Evolutionary conservation across 1,284 basidiomycete species (phyloP), one percentile per base, ranked within the genome.

Genomic region (Ganoderma lucidum): DNA sequence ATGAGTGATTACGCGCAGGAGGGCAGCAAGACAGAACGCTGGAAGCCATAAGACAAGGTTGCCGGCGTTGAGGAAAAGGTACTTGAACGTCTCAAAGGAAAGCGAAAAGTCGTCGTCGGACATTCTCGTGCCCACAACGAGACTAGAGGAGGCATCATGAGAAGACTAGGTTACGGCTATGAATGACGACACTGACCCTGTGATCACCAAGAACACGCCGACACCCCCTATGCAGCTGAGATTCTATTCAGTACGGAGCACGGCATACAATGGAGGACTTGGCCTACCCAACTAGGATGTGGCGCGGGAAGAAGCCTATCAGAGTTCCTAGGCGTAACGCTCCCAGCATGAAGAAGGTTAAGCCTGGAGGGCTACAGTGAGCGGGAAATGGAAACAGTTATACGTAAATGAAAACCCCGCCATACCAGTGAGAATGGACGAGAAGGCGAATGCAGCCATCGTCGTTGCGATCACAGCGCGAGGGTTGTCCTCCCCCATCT

Each of bases 241-340:
- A 4, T 10, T 39, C 12, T n/a, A 28, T 9, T 44, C 15, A 62
- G 28, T n/a, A 48, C 9, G 30, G 17, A 35, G 14, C 4, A 23
- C 5, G 32, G 15, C 6, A 15, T 60, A 8, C 14, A 9, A 23
- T 23, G 42, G 9, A 41, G 37, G 8, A 28, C 37, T 51, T 30
- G 44, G 62, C 86, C 71, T 75, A 93, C 86, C 96, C 96, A 14
- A 98, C 94, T 10, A 97, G 86, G 77, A 99, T 98, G 79, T 98
- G 97, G 9, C 97, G 87, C 14, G 97, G 97, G 82, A 99, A 99
- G 83, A 99, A 99, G 0, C 97, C 96, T 66, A 98, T 93, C 41
- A 99, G 81, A 5, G 90, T 86, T 5, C 97, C 97, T 8, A 99
- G 86, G 37, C 90, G 90, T 69, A 98, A 88, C 14, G 88, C 87